Percentiles rank a stretch among this genome's conserved stretches.
These are phyloP conservation scores for Stevia rebaudiana DNA, from an alignment of 140 eudicot species.

Conservation along the genomic window DNA sequence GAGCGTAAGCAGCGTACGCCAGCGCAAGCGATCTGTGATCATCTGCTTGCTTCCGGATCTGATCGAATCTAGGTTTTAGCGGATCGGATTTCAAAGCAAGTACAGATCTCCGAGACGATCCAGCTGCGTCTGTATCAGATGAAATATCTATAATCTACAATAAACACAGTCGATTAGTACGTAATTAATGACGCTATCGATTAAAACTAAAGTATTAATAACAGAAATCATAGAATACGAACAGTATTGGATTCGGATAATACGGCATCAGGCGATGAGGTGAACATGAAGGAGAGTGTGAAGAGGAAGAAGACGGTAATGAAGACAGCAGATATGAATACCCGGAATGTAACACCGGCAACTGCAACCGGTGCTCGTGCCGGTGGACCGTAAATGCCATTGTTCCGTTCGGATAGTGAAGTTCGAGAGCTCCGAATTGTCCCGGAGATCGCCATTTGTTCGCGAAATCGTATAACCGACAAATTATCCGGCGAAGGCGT, in stretches of 20 bases:
- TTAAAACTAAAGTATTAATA: not conserved
- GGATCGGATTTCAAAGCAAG: constrained; percentile 85
- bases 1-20: constrained; percentile 83
- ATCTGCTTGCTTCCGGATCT: constrained; percentile 78
- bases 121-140: constrained; percentile 28
- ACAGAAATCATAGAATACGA: not conserved
- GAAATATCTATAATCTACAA: constrained; percentile 31
- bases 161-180: not conserved
- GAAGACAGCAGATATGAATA: constrained; percentile 29
- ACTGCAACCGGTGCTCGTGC: constrained; percentile 15
- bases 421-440: constrained; percentile 35
- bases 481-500: constrained; percentile 12
- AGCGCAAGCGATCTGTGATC: constrained; percentile 65
- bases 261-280: constrained; percentile 32
- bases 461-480: not conserved
- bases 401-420: constrained; percentile 11
- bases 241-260: constrained; percentile 35
- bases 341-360: constrained; percentile 24
- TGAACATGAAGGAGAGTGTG: constrained; percentile 26
- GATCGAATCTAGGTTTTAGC: constrained; percentile 67
- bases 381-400: not conserved
- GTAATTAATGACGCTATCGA: not conserved
- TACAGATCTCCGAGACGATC: constrained; percentile 24
- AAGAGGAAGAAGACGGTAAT: constrained; percentile 34
- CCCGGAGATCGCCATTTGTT: constrained; percentile 33